Conservation (phyloP, 1,139 yeast species). For the Pichia terricola region DNA sequence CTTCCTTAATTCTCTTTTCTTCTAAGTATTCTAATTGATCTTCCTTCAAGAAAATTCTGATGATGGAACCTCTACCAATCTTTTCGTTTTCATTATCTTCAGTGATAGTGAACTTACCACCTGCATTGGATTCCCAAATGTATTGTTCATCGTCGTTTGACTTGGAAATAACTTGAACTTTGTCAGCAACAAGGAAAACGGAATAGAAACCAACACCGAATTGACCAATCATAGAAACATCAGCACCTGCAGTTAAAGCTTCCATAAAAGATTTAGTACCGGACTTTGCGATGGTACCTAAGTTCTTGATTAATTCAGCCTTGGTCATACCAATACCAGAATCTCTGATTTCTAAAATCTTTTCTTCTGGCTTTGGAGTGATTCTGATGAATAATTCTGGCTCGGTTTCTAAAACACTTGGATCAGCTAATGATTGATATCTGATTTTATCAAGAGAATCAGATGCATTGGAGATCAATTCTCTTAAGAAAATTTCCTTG, state of each 20-base stretch:
- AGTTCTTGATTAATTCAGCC: constrained; percentile 97
- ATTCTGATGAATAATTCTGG: constrained; percentile 96
- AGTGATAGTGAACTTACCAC: constrained; percentile 97
- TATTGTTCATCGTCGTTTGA: constrained; percentile 99
- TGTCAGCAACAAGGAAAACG: constrained; percentile 97
- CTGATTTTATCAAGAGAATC: constrained; percentile 96
- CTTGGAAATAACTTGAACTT: constrained; percentile 96
- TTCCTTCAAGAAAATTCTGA: constrained; percentile 95
- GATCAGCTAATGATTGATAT: constrained; percentile 91
- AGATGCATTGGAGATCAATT: constrained; percentile 95
- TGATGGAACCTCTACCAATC: constrained; percentile 89
- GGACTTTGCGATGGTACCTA: constrained; percentile 99
- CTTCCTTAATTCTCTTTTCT: constrained; percentile 99
- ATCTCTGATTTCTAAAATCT: constrained; percentile 94
- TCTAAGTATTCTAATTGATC: constrained; percentile 98
- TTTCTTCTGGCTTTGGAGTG: constrained; percentile 91
- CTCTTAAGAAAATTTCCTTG: constrained; percentile 99
- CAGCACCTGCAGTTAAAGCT: constrained; percentile 99
- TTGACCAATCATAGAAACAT: constrained; percentile 99
- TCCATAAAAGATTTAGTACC: constrained; percentile 99
- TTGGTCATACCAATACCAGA: constrained; percentile 99
- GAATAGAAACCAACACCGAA: constrained; percentile 99
- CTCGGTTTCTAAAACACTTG: constrained; percentile 85
- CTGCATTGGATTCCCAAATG: constrained; percentile 99
- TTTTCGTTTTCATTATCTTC: constrained; percentile 79